Percentiles rank a stretch among this genome's conserved stretches.
Conservation (phyloP, 768 basidiomycete genomes). For the Coprinopsis marcescibilis region DNA sequence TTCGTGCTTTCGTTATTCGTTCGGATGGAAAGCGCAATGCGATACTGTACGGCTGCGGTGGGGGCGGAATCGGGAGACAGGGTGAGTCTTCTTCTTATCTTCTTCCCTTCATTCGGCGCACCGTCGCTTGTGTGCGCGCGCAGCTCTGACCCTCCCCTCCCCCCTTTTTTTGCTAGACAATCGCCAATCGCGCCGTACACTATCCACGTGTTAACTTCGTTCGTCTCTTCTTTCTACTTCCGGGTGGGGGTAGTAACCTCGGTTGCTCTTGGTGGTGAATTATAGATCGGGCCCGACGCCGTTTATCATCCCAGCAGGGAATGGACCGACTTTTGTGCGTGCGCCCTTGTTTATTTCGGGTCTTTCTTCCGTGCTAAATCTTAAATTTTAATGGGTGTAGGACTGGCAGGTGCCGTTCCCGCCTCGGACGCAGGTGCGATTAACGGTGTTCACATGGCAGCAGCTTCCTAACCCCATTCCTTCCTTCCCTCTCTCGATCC, state of each 20-base stretch:
- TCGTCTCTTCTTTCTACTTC: conserved; percentile 1
- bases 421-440: conserved; percentile 35
- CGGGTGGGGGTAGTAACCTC: not conserved
- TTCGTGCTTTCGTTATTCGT: too few species aligned
- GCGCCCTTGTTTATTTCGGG: too few species aligned
- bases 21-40: conserved; percentile 38
- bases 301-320: conserved; percentile 36
- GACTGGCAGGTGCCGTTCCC: conserved; percentile 46
- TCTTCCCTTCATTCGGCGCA: too few species aligned
- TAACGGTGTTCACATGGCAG: not conserved
- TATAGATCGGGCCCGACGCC: conserved; percentile 37
- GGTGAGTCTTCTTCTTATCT: conserved; percentile 21
- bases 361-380: not conserved
- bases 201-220: conserved; percentile 47
- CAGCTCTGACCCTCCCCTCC: not conserved
- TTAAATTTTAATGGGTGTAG: conserved; percentile 18
- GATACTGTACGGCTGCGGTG: conserved; percentile 31
- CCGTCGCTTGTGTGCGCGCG: not conserved
- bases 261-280: too few species aligned
- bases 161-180: too few species aligned
- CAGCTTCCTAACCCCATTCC: too few species aligned
- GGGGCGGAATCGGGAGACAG: conserved; percentile 25
- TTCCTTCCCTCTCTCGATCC: too few species aligned
- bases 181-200: conserved; percentile 44
- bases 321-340: conserved; percentile 26